These are phyloP conservation scores for Elsinoe batatas DNA, from an alignment of 2,329 filamentous ascomycete genomes.

Conservation along the genomic window DNA sequence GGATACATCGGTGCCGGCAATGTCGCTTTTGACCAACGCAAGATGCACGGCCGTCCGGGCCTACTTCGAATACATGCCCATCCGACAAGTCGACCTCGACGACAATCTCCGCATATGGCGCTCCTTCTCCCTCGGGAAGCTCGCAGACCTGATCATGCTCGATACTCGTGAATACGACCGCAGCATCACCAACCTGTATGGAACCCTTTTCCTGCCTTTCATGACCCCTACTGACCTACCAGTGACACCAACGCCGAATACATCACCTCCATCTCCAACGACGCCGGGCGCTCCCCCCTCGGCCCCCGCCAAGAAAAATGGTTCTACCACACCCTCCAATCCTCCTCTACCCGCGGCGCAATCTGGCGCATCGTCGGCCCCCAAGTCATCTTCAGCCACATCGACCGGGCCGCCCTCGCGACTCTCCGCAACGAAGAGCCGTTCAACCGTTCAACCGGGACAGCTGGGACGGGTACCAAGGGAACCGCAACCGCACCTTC, in stretches of 20 bases:
- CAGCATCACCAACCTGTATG: constrained; percentile 32
- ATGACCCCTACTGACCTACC: not conserved
- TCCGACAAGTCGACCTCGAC: constrained; percentile 35
- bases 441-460: constrained; percentile 44
- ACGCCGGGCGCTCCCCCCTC: constrained; percentile 23
- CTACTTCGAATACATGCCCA: constrained; percentile 36
- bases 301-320: constrained; percentile 22
- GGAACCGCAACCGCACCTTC: constrained; percentile 61
- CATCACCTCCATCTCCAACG: constrained; percentile 21
- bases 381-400: constrained; percentile 54
- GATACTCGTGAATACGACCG: constrained; percentile 36
- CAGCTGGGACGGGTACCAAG: constrained; percentile 53
- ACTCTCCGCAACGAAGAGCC: constrained; percentile 29
- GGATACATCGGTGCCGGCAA: constrained; percentile 32
- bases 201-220: constrained; percentile 12
- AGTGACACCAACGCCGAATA: constrained; percentile 43
- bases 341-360: constrained; percentile 47
- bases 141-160: constrained; percentile 35
- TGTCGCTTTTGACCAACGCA: constrained; percentile 34
- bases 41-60: constrained; percentile 39
- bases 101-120: constrained; percentile 36
- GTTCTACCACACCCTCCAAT: constrained; percentile 43
- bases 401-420: constrained; percentile 34
- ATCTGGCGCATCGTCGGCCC: constrained; percentile 61
- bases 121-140: constrained; percentile 32